Conservation (phyloP, 441 rosid genomes). For the Erodium moschatum region DNA sequence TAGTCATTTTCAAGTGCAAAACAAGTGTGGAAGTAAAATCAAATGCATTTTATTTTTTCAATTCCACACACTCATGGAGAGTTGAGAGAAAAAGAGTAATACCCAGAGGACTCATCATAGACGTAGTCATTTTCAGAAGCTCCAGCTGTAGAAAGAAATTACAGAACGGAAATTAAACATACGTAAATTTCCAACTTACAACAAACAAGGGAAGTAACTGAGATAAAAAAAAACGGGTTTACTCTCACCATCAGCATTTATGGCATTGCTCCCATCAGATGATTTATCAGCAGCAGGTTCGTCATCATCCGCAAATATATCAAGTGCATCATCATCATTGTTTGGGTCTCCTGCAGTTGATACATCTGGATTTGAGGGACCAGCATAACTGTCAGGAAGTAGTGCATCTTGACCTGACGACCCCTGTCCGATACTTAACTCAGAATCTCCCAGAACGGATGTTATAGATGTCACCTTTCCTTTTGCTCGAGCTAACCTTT, state of each 20-base stretch:
- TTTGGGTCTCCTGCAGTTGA: constrained; percentile 26
- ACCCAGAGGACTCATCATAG: constrained; percentile 90
- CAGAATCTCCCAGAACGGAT: constrained; percentile 19
- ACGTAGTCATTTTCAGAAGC: constrained; percentile 52
- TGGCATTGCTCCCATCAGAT: constrained; percentile 25
- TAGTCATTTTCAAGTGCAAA: neutral
- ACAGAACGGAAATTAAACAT: constrained; percentile 13
- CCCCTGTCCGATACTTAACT: constrained; percentile 19
- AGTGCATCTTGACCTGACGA: constrained; percentile 28
- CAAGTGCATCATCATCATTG: constrained; percentile 37
- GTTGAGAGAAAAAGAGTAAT: constrained; percentile 17
- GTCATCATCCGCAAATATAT: constrained; percentile 80
- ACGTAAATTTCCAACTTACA: neutral
- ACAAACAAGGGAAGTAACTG: neutral
- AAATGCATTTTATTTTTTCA: neutral
- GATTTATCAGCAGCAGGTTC: constrained; percentile 28
- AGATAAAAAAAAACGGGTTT: constrained; percentile 21
- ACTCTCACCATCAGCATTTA: constrained; percentile 31
- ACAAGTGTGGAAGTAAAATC: neutral
- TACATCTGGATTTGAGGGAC: constrained; percentile 24
- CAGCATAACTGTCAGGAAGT: constrained; percentile 21
- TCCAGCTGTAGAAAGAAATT: constrained; percentile 42
- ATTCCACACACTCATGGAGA: neutral
- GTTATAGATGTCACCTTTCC: constrained; percentile 28
- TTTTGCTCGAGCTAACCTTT: constrained; percentile 52